phyloP scores from a whole-genome alignment of 768 basidiomycete genomes.

The Tephrocybe rancida region DNA sequence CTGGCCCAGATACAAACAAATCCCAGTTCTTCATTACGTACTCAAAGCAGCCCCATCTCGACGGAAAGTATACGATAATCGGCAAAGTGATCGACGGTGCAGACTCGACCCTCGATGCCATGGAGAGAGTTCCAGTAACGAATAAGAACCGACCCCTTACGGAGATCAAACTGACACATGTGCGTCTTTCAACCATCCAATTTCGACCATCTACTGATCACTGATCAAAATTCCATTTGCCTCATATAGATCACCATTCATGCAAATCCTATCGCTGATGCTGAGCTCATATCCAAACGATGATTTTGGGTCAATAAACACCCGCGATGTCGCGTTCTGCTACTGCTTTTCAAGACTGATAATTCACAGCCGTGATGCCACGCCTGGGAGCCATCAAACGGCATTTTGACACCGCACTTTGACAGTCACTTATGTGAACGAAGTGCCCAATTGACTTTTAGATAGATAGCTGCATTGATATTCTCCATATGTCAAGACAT shows the following conservation, averaged over 20 bases:
- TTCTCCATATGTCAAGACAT: neutral
- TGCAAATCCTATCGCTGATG: slow-evolving; percentile 94
- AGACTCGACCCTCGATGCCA: slow-evolving; percentile 92
- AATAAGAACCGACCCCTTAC: slow-evolving; percentile 85
- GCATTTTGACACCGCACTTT: neutral
- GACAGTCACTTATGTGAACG: neutral
- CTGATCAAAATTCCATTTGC: neutral
- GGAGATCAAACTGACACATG: slow-evolving; percentile 83
- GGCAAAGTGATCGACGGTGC: slow-evolving; percentile 98
- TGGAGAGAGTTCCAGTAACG: slow-evolving; percentile 91
- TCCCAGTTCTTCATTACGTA: slow-evolving; percentile 91
- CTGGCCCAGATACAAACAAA: slow-evolving; percentile 93
- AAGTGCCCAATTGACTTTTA: neutral
- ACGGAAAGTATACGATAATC: slow-evolving; percentile 93
- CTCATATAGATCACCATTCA: slow-evolving; percentile 79
- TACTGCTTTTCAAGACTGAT: neutral
- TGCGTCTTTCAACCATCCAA: slow-evolving; percentile 37
- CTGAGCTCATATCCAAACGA: slow-evolving; percentile 43
- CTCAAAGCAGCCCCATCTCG: slow-evolving; percentile 90
- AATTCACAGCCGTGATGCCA: neutral
- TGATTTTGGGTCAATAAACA: slow-evolving; percentile 6
- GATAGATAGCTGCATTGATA: neutral
- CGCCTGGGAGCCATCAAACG: neutral
- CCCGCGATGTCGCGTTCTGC: neutral
- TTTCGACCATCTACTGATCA: slow-evolving; percentile 1